Base-by-base conservation (phyloP, 805 yeast genomes). In the Millerozyma acaciae region DNA sequence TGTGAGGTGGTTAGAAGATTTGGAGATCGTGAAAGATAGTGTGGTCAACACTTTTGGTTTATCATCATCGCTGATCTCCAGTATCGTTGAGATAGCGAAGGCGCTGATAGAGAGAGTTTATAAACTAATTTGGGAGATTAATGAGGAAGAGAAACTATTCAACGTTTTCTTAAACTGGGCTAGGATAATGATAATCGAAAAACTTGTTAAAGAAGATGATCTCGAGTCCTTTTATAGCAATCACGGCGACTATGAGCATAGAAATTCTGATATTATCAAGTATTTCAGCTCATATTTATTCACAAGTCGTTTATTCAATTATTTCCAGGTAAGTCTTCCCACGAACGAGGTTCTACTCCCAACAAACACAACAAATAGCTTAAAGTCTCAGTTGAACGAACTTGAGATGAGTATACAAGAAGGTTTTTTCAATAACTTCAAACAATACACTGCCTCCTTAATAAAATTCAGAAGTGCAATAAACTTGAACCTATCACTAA, bases 141-240 rank as follows among this genome's bases (percentile, higher is more conserved):
- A 72, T 39, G 62, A 63, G 15, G 77, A 73, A 33, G 75, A 70
- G 40, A 55, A 57, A 25, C 45, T 57, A 20, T 74, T 75, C 45
- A 67, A 65, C 33, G 58, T 62, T 26, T 71, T 70, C 31, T 43
- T 72, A 9, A 52, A 55, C 10, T 75, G 80, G 80, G 40, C 64
- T 10, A 57, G 60, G 48, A 33, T 51, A 34, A 48, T 62, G 32
- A 45, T 65, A 35, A 35, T 62, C 43, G 62, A 57, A 43, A 47
- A 70, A 48, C 43, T 65, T 42, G 15, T 62, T 43, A 55, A 55
- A 30, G 62, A 60, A 15, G 68, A 68, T 6, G 74, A 68, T 23
- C 36, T 51, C 5, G 48, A 40, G 14, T 17, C 39, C 3, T 34
- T 29, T 19, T 28, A 28, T 14, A 36, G 39, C 38, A 44, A 31